These are phyloP conservation scores for Lepidium africanum DNA, from an alignment of 345 rosid species.

Conservation along the genomic window DNA sequence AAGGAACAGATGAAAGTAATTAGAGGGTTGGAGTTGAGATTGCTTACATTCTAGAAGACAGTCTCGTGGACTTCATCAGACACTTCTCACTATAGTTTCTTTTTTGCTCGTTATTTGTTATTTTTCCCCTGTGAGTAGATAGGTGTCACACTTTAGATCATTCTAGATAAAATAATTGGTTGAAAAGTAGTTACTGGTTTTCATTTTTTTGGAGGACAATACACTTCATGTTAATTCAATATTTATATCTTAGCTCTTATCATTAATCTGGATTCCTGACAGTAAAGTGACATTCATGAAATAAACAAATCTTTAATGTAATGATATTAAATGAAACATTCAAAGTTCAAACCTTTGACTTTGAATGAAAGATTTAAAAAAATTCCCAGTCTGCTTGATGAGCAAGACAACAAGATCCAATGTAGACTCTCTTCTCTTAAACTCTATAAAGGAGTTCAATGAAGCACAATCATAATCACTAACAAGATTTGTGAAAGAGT, in stretches of 20 bases:
- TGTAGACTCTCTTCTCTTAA: no score
- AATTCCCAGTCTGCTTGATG: no score
- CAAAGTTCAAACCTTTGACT: no score
- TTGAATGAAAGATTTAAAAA: no score
- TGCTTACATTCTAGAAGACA: neutral
- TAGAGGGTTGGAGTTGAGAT: neutral
- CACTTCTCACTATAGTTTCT: neutral
- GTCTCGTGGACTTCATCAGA: neutral
- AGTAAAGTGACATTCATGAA: neutral
- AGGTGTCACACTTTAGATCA: neutral
- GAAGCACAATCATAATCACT: neutral
- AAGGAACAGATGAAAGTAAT: neutral
- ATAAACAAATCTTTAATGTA: neutral
- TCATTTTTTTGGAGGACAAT: conserved; percentile 4
- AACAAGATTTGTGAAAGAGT: neutral
- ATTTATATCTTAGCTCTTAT: neutral
- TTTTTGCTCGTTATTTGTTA: neutral
- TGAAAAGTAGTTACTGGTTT: neutral
- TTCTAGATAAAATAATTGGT: neutral
- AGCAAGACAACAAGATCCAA: no score
- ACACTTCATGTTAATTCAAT: neutral
- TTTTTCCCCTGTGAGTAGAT: neutral
- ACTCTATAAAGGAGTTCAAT: no score
- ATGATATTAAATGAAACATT: no score
- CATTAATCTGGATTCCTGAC: no score